These are phyloP conservation scores for Persicaria maculosa DNA, from an alignment of 148 eudicot genomes.

Conservation along the genomic window DNA sequence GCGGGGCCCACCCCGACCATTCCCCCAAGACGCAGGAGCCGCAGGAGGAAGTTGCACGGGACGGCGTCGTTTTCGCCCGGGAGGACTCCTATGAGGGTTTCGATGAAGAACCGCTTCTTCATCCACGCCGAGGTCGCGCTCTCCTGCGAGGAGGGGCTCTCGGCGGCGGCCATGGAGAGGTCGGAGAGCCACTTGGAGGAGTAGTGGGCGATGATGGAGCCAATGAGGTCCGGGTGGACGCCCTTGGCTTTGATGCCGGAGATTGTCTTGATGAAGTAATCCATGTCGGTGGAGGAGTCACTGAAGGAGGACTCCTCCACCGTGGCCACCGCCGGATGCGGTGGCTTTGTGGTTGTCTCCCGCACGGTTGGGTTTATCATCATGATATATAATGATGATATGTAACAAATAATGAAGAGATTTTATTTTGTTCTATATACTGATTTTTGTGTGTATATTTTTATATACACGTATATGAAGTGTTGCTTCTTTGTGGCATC, in stretches of 20 bases:
- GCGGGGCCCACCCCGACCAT: slow-evolving; percentile 41
- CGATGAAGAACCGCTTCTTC: slow-evolving; percentile 61
- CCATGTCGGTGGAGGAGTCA: slow-evolving; percentile 54
- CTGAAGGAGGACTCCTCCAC: slow-evolving; percentile 37
- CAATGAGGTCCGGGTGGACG: slow-evolving; percentile 62
- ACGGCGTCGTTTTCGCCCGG: slow-evolving; percentile 60
- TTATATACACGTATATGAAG: no score
- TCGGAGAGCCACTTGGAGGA: slow-evolving; percentile 83
- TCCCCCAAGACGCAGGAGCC: slow-evolving; percentile 47
- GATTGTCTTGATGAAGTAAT: slow-evolving; percentile 63
- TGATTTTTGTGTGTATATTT: no score
- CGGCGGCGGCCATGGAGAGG: slow-evolving; percentile 23
- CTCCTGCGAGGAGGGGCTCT: slow-evolving; percentile 24
- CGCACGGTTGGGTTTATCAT: background rate
- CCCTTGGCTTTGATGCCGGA: slow-evolving; percentile 57
- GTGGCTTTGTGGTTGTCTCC: slow-evolving; percentile 5
- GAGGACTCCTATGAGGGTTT: slow-evolving; percentile 56
- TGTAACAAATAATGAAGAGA: background rate
- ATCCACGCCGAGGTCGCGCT: slow-evolving; percentile 41
- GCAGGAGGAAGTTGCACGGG: slow-evolving; percentile 69
- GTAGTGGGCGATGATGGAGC: slow-evolving; percentile 74
- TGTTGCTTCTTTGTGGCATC: no score
- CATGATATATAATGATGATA: background rate
- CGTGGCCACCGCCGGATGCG: slow-evolving; percentile 10
- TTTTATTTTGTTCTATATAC: background rate